Base-by-base conservation (phyloP, 2,329 filamentous ascomycete genomes). In the Canariomyces notabilis region DNA sequence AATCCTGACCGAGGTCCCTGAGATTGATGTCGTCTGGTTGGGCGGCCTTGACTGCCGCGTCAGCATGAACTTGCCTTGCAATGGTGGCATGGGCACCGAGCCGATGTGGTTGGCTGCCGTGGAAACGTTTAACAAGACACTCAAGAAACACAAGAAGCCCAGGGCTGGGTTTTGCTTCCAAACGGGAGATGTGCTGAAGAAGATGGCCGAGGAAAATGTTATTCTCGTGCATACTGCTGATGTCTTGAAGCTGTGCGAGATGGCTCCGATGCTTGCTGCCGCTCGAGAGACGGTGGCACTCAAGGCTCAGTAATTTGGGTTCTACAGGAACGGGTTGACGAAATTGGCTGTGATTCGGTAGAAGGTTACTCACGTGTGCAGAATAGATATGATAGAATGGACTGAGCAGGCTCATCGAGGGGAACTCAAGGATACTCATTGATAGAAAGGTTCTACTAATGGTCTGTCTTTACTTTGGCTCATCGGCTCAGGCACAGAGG, bases 11-110 rank as follows among this genome's bases (percentile, higher is more conserved):
- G 67, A 65, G 47, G 63, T 64, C 20, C 67, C 68, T 1, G 67
- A 73, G 33, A 71, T 75, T 22, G 72, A 74, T 53, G 57, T 66
- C 15, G 69, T 73, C 14, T 75, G 71, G 71, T 63, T 74, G 1
- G 71, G 72, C 38, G 57, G 57, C 5, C 61, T 75, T 15, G 72
- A 75, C 59, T 58, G 57, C 21, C 61, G 72, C 23, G 53, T 74
- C 44, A 67, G 61, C 57, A 74, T 75, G 71, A 66, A 65, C 44
- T 52, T 74, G 16, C 56, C 61, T 2, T 61, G 51, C 29, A 64
- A 63, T 37, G 52, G 54, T 21, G 64, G 63, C 54, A 37, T 57
- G 48, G 61, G 57, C 15, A 63, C 51, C 3, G 71, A 74, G 57
- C 63, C 63, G 12, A 70, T 71, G 48, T 74, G 69, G 68, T 33